Percentiles rank a stretch among this genome's conserved stretches.
Evolutionary conservation across 176 grass and related monocot genomes (phyloP).

Genomic region (Aegilops bicornis): DNA sequence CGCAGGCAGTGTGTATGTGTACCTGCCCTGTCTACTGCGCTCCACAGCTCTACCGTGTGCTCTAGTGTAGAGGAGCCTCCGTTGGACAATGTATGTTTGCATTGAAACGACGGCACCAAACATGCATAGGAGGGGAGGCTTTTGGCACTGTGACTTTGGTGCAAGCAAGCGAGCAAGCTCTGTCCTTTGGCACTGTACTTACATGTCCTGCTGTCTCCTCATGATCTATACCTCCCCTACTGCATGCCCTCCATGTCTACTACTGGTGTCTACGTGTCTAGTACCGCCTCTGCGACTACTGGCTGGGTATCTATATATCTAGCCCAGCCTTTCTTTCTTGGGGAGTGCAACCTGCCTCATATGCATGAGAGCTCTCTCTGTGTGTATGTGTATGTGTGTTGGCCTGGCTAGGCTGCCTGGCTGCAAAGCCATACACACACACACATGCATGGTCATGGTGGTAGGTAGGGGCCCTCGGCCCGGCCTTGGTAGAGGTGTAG

Average conservation of each 20-base stretch:
- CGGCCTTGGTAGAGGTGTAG: neutral
- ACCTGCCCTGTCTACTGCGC: neutral
- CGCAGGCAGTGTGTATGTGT: neutral
- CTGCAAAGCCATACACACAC: neutral
- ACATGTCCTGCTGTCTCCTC: neutral
- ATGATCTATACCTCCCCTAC: neutral
- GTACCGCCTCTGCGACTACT: no score
- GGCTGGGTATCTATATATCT: neutral
- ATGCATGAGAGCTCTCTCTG: neutral
- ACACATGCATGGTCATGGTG: neutral
- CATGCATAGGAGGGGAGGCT: neutral
- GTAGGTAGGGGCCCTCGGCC: neutral
- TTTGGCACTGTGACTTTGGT: constrained; percentile 22
- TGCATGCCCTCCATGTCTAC: neutral
- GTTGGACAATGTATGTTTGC: constrained; percentile 26
- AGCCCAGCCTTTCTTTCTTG: constrained; percentile 32
- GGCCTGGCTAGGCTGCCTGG: neutral
- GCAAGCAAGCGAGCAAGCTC: neutral
- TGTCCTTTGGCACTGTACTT: constrained; percentile 1
- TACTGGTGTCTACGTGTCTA: neutral
- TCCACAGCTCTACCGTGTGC: neutral
- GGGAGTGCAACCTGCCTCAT: constrained; percentile 11
- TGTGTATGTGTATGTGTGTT: constrained; percentile 18
- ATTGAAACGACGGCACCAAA: constrained; percentile 25
- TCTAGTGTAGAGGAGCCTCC: neutral